phyloP scores from a whole-genome alignment of 2,329 filamentous ascomycete species.

The Fusarium transvaalense region DNA sequence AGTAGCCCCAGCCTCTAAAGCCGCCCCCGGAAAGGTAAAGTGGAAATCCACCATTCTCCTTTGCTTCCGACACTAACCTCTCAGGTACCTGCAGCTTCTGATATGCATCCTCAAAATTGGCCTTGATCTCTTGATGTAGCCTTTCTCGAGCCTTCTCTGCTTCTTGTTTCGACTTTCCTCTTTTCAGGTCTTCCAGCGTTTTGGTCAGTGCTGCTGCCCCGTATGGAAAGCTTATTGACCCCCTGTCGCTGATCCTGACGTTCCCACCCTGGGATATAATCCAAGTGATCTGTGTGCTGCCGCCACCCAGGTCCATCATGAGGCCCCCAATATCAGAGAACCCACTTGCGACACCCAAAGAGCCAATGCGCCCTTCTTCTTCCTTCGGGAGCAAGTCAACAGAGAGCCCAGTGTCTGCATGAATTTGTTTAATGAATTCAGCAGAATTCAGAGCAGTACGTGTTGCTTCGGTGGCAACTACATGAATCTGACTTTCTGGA shows the following conservation, averaged over 20 bases:
- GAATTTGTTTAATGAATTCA: conserved; percentile 19
- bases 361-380: conserved; percentile 30
- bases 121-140: conserved; percentile 19
- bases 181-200: conserved; percentile 15
- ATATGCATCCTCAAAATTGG: conserved; percentile 20
- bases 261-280: conserved; percentile 30
- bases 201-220: conserved; percentile 29
- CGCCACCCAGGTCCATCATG: conserved; percentile 34
- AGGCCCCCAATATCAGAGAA: conserved; percentile 28
- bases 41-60: conserved; percentile 22
- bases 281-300: conserved; percentile 34
- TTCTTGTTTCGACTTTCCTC: conserved; percentile 23
- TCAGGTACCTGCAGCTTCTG: conserved; percentile 19
- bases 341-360: conserved; percentile 26
- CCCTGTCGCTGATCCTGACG: conserved; percentile 30
- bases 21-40: conserved; percentile 28
- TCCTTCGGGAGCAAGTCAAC: conserved; percentile 27
- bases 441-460: conserved; percentile 29
- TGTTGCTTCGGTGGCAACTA: conserved; percentile 31
- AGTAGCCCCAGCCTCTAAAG: conserved; percentile 30
- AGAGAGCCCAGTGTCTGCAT: conserved; percentile 2
- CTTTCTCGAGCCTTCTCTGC: conserved; percentile 20
- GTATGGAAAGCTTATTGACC: conserved; percentile 28
- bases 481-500: conserved; percentile 11
- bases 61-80: conserved; percentile 11